A percentile compares a stretch with the other conserved stretches of the same genome.
phyloP scores from a whole-genome alignment of 116 monocot species.

The Iris pallida region DNA sequence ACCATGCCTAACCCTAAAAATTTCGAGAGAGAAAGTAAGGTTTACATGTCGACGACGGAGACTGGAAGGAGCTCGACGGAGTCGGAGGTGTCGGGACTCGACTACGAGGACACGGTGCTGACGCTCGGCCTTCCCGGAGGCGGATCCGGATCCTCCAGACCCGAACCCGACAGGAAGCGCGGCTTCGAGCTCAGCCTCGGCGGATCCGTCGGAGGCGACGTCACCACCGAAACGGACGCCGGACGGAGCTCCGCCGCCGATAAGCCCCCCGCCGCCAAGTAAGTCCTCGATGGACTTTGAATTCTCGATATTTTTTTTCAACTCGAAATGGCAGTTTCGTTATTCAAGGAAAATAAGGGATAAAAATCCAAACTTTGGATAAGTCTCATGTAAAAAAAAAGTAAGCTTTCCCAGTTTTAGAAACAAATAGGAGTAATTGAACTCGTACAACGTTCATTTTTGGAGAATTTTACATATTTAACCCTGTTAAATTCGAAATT shows the following conservation, averaged over 20 bases:
- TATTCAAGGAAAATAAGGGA: no score
- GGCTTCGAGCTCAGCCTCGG: constrained; percentile 60
- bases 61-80: constrained; percentile 53
- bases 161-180: constrained; percentile 56
- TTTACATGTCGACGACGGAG: constrained; percentile 35
- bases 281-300: constrained; percentile 10
- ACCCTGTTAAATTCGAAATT: no score
- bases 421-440: no score
- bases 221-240: constrained; percentile 18
- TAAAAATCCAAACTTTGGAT: no score
- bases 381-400: no score
- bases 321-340: no score
- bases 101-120: constrained; percentile 83
- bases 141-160: constrained; percentile 8
- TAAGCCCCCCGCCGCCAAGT: constrained; percentile 64
- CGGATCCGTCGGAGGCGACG: constrained; percentile 26
- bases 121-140: constrained; percentile 58
- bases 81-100: constrained; percentile 63
- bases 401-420: no score
- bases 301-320: no score
- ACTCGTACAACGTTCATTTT: no score
- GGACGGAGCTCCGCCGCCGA: constrained; percentile 19
- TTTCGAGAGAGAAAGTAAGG: background rate
- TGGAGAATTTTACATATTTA: no score
- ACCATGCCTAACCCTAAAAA: constrained; percentile 2